A percentile compares a stretch with the other conserved stretches of the same genome.
These are phyloP conservation scores for Xylaria curta DNA, from an alignment of 495 filamentous ascomycete species.

Conservation along the genomic window DNA sequence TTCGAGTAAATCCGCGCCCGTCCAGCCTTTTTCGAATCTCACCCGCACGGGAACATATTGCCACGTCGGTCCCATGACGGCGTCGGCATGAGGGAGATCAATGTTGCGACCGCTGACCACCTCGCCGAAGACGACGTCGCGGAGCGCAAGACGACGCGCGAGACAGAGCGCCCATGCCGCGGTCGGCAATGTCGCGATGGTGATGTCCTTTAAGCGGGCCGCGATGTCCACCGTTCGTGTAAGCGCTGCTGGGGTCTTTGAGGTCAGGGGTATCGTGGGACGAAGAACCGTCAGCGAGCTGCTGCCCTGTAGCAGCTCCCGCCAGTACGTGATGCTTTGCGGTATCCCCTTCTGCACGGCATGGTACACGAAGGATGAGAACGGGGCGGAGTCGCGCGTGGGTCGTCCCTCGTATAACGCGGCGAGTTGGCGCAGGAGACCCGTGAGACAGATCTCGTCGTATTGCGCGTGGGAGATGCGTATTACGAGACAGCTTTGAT, in stretches of 20 bases:
- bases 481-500: constrained; percentile 64
- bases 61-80: constrained; percentile 53
- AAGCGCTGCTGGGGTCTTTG: constrained; percentile 42
- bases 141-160: constrained; percentile 52
- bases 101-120: constrained; percentile 66
- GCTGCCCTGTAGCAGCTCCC: constrained; percentile 58
- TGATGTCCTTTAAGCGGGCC: constrained; percentile 54
- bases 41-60: constrained; percentile 52
- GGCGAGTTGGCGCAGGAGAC: constrained; percentile 58
- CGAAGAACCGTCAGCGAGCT: constrained; percentile 57
- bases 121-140: constrained; percentile 66
- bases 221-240: constrained; percentile 54
- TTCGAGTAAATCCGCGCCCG: constrained; percentile 41
- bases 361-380: constrained; percentile 64
- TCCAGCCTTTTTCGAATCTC: constrained; percentile 37
- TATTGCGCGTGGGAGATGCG: constrained; percentile 78
- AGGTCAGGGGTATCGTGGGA: constrained; percentile 37
- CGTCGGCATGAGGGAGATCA: constrained; percentile 51
- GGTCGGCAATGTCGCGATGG: constrained; percentile 62
- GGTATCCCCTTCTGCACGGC: constrained; percentile 39
- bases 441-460: constrained; percentile 72
- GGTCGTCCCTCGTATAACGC: constrained; percentile 41
- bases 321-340: constrained; percentile 62
- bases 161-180: constrained; percentile 69
- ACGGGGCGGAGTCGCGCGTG: constrained; percentile 56